Conservation (phyloP, 306 rosid species). For the Sechiopsis laciniata region DNA sequence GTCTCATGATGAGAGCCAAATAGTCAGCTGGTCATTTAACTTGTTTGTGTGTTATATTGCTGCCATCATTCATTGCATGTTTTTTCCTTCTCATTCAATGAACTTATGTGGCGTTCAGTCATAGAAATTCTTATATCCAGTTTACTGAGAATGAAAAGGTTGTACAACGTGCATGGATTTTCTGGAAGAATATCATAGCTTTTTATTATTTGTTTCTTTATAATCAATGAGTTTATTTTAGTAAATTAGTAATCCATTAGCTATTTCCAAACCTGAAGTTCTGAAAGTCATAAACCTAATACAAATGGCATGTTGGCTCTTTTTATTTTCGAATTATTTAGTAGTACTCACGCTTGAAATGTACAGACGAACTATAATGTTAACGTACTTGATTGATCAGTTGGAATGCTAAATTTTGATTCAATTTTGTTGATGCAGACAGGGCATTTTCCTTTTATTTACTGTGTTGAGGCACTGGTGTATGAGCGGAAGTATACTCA, state of each 20-base stretch:
- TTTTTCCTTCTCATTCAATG: background rate
- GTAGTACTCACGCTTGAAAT: background rate
- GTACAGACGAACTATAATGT: background rate
- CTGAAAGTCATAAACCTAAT: background rate
- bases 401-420: conserved; percentile 3
- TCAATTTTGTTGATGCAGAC: conserved; percentile 37
- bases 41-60: background rate
- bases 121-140: background rate
- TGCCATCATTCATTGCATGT: background rate
- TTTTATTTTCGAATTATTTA: background rate
- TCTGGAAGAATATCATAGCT: background rate
- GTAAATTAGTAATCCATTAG: background rate
- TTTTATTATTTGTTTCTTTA: background rate
- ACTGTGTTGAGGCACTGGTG: conserved; percentile 57
- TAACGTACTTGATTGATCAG: background rate
- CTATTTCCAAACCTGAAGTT: background rate
- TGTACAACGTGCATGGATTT: conserved; percentile 12
- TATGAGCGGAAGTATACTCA: conserved; percentile 25
- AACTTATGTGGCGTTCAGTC: too few species aligned
- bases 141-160: background rate
- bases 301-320: background rate
- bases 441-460: conserved; percentile 65
- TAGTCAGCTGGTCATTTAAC: background rate
- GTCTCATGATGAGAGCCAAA: background rate
- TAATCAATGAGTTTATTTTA: background rate